phyloP scores from a whole-genome alignment of 441 rosid genomes.

The Mallotus repandus region DNA sequence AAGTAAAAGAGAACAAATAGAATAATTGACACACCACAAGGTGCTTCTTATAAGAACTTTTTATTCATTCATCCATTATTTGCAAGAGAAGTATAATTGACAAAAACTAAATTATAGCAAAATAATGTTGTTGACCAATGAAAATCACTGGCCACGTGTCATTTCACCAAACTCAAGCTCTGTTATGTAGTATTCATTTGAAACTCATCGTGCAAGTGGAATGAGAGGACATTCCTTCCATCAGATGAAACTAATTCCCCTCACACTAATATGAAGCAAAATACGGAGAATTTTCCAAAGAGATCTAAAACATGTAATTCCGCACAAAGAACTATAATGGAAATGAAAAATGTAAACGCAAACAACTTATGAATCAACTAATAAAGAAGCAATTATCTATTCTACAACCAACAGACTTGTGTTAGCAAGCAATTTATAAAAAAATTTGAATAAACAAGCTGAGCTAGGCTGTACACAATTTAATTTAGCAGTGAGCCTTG shows the following conservation, averaged over 20 bases:
- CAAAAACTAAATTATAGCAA: too few species aligned
- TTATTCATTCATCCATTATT: too few species aligned
- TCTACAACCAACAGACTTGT: not conserved
- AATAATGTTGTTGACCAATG: not conserved
- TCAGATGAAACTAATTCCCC: not conserved
- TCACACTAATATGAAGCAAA: not conserved
- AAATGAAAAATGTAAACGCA: not conserved
- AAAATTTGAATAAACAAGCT: not conserved
- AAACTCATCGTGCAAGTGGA: not conserved
- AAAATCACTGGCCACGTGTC: not conserved
- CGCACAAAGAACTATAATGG: not conserved
- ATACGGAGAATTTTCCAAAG: not conserved
- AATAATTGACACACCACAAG: not conserved
- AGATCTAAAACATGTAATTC: not conserved
- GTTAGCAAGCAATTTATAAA: not conserved
- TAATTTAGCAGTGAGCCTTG: not conserved
- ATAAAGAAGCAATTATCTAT: not conserved
- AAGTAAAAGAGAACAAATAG: not conserved
- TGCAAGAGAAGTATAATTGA: not conserved
- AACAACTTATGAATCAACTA: not conserved
- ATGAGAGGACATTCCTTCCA: not conserved
- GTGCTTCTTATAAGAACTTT: too few species aligned
- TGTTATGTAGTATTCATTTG: not conserved
- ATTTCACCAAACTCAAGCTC: not conserved
- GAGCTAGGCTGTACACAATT: not conserved